Base-by-base conservation (phyloP, 495 filamentous ascomycete species). In the Clavariopsis aquatica region DNA sequence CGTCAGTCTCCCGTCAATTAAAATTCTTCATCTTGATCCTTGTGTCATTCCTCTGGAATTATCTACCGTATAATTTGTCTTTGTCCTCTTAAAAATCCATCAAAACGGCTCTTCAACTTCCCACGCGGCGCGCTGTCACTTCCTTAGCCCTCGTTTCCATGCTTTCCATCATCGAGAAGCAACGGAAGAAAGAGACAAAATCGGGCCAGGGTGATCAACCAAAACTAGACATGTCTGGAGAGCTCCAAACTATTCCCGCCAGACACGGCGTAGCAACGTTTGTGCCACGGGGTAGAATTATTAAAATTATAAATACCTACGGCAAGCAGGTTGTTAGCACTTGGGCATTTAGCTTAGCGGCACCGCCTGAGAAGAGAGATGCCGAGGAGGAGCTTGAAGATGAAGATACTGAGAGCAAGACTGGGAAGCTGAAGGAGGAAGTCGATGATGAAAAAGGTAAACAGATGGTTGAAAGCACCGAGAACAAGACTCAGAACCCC, bases 251-350 rank as follows among this genome's bases (percentile, higher is more conserved):
- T 13, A 79, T 82, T 34, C 78, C 79, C 8, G 80, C 80, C 7
- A 70, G 78, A 26, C 77, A 78, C 69, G 80, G 78, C 63, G 73
- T 75, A 2, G 79, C 79, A 9, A 76, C 77, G 1, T 77, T 74
- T 57, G 74, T 83, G 49, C 67, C 64, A 10, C 57, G 69, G 1
- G 78, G 77, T 10, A 71, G 78, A 47, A 79, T 71, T 0, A 79
- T 83, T 69, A 80, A 81, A 60, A 76, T 84, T 29, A 78, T 79
- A 70, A 84, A 84, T 59, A 82, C 80, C 7, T 73, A 77, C 57
- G 82, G 82, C 20, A 78, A 75, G 17, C 82, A 84, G 72, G 80
- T 83, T 5, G 72, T 83, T n/a, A 80, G 80, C 69, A 78, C 76
- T 6, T 83, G 78, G 78, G 81, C 79, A 0, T 80, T 84, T 59